Base-by-base conservation (phyloP, 2,329 filamentous ascomycete species). In the Sphaerulina musiva region DNA sequence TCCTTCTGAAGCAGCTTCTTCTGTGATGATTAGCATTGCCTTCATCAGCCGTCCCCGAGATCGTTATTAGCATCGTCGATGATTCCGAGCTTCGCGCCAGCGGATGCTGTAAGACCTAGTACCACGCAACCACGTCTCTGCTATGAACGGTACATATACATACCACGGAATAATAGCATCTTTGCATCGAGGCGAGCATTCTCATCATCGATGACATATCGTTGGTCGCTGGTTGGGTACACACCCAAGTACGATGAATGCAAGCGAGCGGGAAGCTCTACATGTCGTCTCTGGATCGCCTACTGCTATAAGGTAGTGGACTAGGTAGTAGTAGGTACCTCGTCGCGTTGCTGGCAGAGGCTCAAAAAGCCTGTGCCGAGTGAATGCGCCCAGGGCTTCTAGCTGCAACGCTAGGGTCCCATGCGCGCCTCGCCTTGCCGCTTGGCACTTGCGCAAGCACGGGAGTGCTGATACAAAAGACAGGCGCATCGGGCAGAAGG, bases 401-500 rank as follows among this genome's bases (percentile, higher is more conserved):
- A 29, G 43, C 20, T 45, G 20, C 20, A 26, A 2, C 9, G 44
- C 44, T 29, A 34, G 12, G 44, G 44, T 31, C 29, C 47, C 47
- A 41, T 17, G 41, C 32, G 23, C 34, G 29, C 31, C 23, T 40
- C 41, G 17, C 38, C 31, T 47, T 47, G 31, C 45, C 20, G 20
- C 20, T 20, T 20, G 20, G 20, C 20, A 20, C 20, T 20, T 20
- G 45, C 34, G 6, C 5, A 45, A 36, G 48, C 12, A 38, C 31
- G 42, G 34, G 34, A 38, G 34, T n/a, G 34, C 34, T 38, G 34
- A 38, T 38, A 38, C n/a, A 34, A 6, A 6, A 40, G 42, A 40
- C 41, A 45, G 49, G 42, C 20, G 31, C 32, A 38, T 41, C 49
- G 45, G 48, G 32, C 48, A 34, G 49, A 45, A 46, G 31, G 34